Conservation (phyloP, 1,284 basidiomycete species). For the Cutaneotrichosporon sp. region DNA sequence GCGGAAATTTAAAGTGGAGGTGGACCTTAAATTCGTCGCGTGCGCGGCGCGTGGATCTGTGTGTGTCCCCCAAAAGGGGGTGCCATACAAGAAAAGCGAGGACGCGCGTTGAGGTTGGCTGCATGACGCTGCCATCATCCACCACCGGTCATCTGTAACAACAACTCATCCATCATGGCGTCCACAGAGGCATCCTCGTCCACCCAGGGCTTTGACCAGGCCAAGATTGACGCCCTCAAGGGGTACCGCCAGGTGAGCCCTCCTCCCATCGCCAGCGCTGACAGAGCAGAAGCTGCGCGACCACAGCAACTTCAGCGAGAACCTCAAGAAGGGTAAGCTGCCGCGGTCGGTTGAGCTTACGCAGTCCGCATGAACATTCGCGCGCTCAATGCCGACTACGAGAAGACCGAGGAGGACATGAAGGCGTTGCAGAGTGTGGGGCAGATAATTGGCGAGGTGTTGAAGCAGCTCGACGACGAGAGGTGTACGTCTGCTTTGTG, state of each 20-base stretch:
- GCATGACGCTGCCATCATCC: not conserved
- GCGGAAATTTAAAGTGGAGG: constrained; percentile 31
- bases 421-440: constrained; percentile 98
- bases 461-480: constrained; percentile 98
- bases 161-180: constrained; percentile 10
- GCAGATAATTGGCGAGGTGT: constrained; percentile 98
- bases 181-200: constrained; percentile 35
- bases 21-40: not conserved
- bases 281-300: constrained; percentile 77
- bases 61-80: constrained; percentile 4
- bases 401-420: constrained; percentile 98
- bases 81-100: not conserved
- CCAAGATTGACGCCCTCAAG: constrained; percentile 53
- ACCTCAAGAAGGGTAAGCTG: constrained; percentile 77
- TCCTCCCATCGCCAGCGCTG: constrained; percentile 5
- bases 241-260: constrained; percentile 52
- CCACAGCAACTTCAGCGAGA: constrained; percentile 79
- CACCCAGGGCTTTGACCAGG: constrained; percentile 36
- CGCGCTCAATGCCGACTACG: constrained; percentile 83
- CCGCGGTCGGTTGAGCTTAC: not conserved
- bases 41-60: not conserved
- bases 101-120: constrained; percentile 13
- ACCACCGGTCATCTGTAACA: not conserved
- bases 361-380: constrained; percentile 61
- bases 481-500: constrained; percentile 67